These are phyloP conservation scores for Ascoidea tarda DNA, from an alignment of 805 yeast genomes.

Conservation along the genomic window DNA sequence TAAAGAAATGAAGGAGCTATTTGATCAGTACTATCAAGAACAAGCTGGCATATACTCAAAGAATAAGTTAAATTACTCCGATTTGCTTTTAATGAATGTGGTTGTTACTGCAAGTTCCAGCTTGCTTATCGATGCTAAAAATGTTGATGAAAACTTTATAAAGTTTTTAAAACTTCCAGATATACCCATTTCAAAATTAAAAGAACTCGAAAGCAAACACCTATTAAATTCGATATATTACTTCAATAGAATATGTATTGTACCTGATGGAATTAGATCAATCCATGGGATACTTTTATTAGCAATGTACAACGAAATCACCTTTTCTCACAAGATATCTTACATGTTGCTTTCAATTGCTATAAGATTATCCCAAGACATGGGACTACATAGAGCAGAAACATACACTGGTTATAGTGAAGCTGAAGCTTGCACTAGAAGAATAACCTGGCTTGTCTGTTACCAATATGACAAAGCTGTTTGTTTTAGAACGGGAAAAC, in stretches of 20 bases:
- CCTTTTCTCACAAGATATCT: constrained; percentile 26
- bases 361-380: constrained; percentile 37
- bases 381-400: constrained; percentile 43
- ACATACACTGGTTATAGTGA: constrained; percentile 22
- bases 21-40: not conserved
- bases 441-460: constrained; percentile 35
- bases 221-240: not conserved
- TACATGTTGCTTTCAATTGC: constrained; percentile 29
- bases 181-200: not conserved
- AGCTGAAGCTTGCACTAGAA: constrained; percentile 23
- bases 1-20: too few relatives aligned
- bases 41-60: not conserved
- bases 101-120: not conserved
- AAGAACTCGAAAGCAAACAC: not conserved
- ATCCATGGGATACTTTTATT: constrained; percentile 39
- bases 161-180: not conserved
- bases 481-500: constrained; percentile 32
- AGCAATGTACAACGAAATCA: constrained; percentile 21
- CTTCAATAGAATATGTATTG: too few relatives aligned
- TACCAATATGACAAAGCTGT: constrained; percentile 29
- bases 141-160: not conserved
- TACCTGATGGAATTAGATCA: constrained; percentile 25
- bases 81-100: not conserved
- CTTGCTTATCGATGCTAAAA: not conserved
- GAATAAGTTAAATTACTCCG: not conserved